A percentile compares a stretch with the other conserved stretches of the same genome.
Conservation (phyloP, 2,329 filamentous ascomycete species). For the Catunica adiposa region DNA sequence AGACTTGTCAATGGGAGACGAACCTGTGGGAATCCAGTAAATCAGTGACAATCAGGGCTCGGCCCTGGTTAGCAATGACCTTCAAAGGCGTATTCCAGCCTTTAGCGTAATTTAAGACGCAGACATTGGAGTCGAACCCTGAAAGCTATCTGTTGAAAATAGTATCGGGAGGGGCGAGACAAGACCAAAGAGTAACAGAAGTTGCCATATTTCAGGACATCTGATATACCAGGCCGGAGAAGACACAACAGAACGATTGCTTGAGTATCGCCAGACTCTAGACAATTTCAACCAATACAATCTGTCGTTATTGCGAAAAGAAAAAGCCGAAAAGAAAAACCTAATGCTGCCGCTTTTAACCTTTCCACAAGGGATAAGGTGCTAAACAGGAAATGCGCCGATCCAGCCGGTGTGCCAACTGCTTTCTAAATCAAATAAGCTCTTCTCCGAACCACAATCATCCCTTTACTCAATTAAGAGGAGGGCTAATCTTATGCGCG, state of each 20-base stretch:
- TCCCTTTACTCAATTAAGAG: conserved; percentile 11
- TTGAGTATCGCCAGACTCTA: not conserved
- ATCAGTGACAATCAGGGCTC: conserved; percentile 4
- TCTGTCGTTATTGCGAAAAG: not conserved
- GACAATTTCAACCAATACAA: not conserved
- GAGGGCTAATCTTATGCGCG: not conserved
- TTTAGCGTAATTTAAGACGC: too few species aligned
- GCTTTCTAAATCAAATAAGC: not conserved
- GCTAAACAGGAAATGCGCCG: conserved; percentile 15
- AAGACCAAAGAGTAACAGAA: conserved; percentile 1
- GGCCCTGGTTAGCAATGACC: not conserved
- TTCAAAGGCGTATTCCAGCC: too few species aligned
- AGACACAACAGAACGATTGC: not conserved
- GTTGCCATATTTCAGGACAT: not conserved
- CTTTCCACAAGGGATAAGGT: conserved; percentile 23
- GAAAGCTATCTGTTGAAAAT: not conserved
- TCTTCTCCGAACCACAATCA: not conserved
- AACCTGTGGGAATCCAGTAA: conserved; percentile 11
- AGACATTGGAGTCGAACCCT: not conserved
- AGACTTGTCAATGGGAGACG: conserved; percentile 14
- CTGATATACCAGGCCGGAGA: not conserved
- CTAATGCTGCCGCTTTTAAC: conserved; percentile 46
- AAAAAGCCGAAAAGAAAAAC: conserved; percentile 6
- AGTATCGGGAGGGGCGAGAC: not conserved
- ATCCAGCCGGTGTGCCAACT: not conserved